Evolutionary conservation across 768 basidiomycete genomes (phyloP), one percentile per base, ranked within the genome.

Genomic region (Xanthoconium purpureum): DNA sequence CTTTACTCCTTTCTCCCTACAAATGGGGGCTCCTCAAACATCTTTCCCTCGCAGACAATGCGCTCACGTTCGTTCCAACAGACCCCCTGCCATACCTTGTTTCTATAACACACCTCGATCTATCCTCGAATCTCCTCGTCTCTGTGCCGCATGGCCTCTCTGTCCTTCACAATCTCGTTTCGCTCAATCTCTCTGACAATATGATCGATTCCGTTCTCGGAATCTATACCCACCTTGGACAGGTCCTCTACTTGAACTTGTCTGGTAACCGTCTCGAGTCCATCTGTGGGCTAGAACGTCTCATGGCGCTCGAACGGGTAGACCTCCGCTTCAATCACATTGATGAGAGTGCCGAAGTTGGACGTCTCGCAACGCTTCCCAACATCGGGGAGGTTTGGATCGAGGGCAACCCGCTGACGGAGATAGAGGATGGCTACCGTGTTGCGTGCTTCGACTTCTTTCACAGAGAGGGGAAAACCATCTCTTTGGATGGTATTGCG

Each of bases 161-260:
- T 15, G 67, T 77, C 6, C 81, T 99, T 24, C 83, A 86, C 65
- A 89, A 87, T 59, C 88, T 99, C 50, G 73, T 84, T 52, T 91
- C 89, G n/a, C 86, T 99, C 63, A 95, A 97, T 73, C 83, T 99
- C n/a, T 80, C 91, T 15, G 89, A 95, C 72, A 99, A 99, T 75
- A 92, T 99, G 84, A 94, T 99, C 62, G 94, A 96, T 69, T 94
- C 95, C 17, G 88, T 98, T 17, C 82, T 94, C 5, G 89, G 91
- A 30, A 91, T 97, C 55, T 90, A 94, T 66, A 81, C 82, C 37
- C 83, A 85, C 50, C 80, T 98, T 37, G 91, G 91, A 2, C 84
- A 87, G 58, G 78, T 97, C 28, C 77, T 87, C 17, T 77, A 80
- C 7, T 77, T 98, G 63, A 94, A 96, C 71, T 79, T 98, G 17